Conservation (phyloP, 768 basidiomycete species). For the Rhodotorula graminis region DNA sequence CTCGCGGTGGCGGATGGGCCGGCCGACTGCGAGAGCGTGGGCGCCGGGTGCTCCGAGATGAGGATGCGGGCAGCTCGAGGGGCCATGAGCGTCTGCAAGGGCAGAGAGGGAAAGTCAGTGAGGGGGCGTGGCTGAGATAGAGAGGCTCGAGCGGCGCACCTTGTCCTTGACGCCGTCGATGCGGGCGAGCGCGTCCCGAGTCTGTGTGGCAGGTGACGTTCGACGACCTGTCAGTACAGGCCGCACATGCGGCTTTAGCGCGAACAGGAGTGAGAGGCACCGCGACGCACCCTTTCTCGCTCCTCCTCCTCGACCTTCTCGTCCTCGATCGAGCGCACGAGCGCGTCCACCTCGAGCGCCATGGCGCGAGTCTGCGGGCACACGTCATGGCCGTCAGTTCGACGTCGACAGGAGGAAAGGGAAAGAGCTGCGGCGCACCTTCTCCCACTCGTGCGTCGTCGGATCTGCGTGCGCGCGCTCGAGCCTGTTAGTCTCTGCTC, state of each 20-base stretch:
- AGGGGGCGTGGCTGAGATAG: too few species aligned
- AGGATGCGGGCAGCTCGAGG: constrained; percentile 85
- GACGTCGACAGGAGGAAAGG: too few species aligned
- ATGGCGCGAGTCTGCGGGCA: constrained; percentile 68
- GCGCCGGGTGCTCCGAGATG: constrained; percentile 60
- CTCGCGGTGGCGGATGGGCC: background rate
- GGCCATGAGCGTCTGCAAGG: constrained; percentile 58
- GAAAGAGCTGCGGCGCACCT: constrained; percentile 5
- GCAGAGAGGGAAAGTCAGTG: background rate
- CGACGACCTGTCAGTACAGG: background rate
- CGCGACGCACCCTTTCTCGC: constrained; percentile 60
- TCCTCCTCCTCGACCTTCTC: constrained; percentile 97
- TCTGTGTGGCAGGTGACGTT: constrained; percentile 43
- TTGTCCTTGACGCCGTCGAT: constrained; percentile 92
- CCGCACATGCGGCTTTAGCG: too few species aligned
- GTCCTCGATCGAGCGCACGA: constrained; percentile 94
- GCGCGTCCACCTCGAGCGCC: constrained; percentile 94
- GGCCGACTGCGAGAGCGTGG: background rate
- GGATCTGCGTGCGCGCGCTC: constrained; percentile 65
- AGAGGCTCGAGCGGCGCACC: constrained; percentile 49
- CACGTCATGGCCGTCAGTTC: background rate
- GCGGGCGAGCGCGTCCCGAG: constrained; percentile 87
- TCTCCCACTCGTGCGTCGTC: constrained; percentile 91
- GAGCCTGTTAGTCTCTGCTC: too few species aligned
- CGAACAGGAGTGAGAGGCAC: too few species aligned